phyloP scores from a whole-genome alignment of 257 asterid genomes.

The Oldenlandia corymbosa region DNA sequence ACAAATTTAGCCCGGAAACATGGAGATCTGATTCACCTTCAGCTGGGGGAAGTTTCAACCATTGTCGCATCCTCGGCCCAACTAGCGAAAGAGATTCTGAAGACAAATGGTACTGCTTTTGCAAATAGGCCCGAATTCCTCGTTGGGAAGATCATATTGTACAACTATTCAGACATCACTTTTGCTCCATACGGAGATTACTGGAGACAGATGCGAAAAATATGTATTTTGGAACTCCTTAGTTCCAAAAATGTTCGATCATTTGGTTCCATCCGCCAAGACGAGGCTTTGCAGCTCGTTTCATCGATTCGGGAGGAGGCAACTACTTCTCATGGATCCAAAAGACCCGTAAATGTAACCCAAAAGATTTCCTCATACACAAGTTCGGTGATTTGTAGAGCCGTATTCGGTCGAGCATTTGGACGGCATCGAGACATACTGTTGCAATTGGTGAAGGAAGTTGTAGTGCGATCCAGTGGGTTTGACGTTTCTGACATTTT shows the following conservation, averaged over 20 bases:
- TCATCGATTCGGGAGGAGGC: not conserved
- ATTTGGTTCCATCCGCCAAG: conserved; percentile 2
- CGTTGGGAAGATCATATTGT: not conserved
- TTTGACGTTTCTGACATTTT: conserved; percentile 17
- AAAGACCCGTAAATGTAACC: conserved; percentile 9
- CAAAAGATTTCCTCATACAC: not conserved
- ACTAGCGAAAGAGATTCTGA: conserved; percentile 23
- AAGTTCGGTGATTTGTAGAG: conserved; percentile 8
- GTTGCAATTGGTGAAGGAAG: not conserved
- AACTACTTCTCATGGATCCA: not conserved
- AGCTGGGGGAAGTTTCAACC: conserved; percentile 18
- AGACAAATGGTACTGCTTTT: conserved; percentile 20
- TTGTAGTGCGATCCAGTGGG: not conserved
- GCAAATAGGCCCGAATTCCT: conserved; percentile 12
- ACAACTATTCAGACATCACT: conserved; percentile 3
- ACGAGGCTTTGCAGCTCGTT: conserved; percentile 9
- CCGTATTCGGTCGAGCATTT: conserved; percentile 12
- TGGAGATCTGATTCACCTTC: conserved; percentile 24
- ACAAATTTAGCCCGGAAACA: conserved; percentile 10
- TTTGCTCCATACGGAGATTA: conserved; percentile 14
- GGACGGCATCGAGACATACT: not conserved
- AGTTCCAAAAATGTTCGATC: conserved; percentile 9
- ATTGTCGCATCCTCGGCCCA: conserved; percentile 21
- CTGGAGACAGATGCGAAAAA: conserved; percentile 18
- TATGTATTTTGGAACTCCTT: conserved; percentile 21